These are phyloP conservation scores for Cadophora sp. DNA, from an alignment of 2,329 filamentous ascomycete species.

Conservation along the genomic window DNA sequence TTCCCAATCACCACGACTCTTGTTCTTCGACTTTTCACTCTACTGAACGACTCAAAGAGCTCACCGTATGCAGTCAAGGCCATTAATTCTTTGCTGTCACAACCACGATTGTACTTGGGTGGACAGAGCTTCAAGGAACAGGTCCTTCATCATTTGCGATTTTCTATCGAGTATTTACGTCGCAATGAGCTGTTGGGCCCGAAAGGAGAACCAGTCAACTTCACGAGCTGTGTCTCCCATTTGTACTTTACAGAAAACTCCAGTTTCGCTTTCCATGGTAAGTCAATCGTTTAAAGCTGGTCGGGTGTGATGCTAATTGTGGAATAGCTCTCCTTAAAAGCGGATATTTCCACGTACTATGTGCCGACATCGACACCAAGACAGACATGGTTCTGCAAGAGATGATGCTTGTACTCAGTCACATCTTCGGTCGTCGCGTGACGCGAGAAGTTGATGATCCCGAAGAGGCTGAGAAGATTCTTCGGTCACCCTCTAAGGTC, in stretches of 20 bases:
- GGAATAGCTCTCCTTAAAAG: constrained; percentile 64
- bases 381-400: constrained; percentile 58
- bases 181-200: constrained; percentile 69
- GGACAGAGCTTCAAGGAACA: constrained; percentile 71
- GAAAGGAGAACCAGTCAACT: constrained; percentile 71
- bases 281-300: constrained; percentile 6
- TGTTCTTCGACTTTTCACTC: constrained; percentile 70
- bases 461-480: constrained; percentile 55
- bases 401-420: constrained; percentile 72
- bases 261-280: constrained; percentile 75
- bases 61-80: constrained; percentile 66
- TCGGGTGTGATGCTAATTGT: constrained; percentile 23
- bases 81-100: constrained; percentile 71
- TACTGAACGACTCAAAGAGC: constrained; percentile 70
- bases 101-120: constrained; percentile 73
- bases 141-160: constrained; percentile 77
- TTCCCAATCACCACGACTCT: constrained; percentile 80
- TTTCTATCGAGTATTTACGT: constrained; percentile 81
- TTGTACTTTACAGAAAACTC: constrained; percentile 80
- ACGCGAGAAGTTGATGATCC: constrained; percentile 57
- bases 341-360: constrained; percentile 73
- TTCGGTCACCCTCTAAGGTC: constrained; percentile 67
- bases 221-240: constrained; percentile 73
- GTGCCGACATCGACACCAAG: constrained; percentile 59
- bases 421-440: constrained; percentile 70